Evolutionary conservation across 2,329 filamentous ascomycete genomes (phyloP).

Genomic region (Shiraia sp.): DNA sequence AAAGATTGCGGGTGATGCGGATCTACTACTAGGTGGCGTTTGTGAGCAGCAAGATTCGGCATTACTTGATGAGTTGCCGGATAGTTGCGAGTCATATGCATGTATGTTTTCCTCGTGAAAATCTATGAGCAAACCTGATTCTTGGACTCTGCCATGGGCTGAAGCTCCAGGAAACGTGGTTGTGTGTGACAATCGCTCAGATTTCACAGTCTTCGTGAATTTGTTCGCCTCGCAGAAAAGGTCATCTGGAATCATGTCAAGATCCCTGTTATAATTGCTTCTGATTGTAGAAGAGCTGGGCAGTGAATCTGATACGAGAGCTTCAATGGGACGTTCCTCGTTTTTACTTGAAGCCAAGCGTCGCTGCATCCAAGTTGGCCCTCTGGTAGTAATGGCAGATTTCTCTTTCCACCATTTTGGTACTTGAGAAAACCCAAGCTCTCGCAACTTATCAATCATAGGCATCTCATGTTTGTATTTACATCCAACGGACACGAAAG

Average conservation of each 20-base stretch:
- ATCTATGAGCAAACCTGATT: slow-evolving; percentile 12
- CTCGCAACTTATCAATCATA: slow-evolving; percentile 66
- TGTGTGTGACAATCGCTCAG: not conserved
- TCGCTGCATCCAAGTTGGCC: slow-evolving; percentile 31
- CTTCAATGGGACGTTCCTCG: not conserved
- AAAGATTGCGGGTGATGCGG: not conserved
- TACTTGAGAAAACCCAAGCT: slow-evolving; percentile 65
- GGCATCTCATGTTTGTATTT: slow-evolving; percentile 93
- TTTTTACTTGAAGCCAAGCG: slow-evolving; percentile 12
- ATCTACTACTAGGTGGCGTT: not conserved
- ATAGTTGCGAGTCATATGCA: slow-evolving; percentile 4
- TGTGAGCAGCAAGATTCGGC: not conserved
- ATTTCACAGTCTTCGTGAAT: too few relatives aligned
- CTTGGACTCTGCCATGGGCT: not conserved
- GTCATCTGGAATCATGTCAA: not conserved
- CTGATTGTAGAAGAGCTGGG: slow-evolving; percentile 9
- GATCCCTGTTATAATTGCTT: not conserved
- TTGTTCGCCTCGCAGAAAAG: not conserved
- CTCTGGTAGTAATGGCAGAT: slow-evolving; percentile 24
- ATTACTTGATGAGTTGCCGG: slow-evolving; percentile 1
- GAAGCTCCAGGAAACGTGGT: not conserved
- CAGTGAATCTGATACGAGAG: slow-evolving; percentile 5
- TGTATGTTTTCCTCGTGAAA: slow-evolving; percentile 6
- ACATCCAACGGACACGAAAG: slow-evolving; percentile 84
- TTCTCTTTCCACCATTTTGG: slow-evolving; percentile 63